Conservation (phyloP, 805 yeast genomes). For the Pichia ethanolica region DNA sequence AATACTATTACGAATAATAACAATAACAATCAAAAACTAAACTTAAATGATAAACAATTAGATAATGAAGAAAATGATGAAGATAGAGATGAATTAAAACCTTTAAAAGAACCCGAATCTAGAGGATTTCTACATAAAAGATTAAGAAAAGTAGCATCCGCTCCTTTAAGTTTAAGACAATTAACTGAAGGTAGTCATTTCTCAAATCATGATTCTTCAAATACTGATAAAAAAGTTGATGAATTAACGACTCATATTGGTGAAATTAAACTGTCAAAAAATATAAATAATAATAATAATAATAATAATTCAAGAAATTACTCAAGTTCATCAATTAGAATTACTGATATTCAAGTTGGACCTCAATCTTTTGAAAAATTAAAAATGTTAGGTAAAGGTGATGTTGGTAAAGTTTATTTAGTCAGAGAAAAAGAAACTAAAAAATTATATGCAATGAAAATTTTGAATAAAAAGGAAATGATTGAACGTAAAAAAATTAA, state of each 20-base stretch:
- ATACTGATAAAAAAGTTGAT: conserved; percentile 3
- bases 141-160: conserved; percentile 75
- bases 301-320: conserved; percentile 50
- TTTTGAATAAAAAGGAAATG: conserved; percentile 86
- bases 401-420: conserved; percentile 92
- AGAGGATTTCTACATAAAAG: conserved; percentile 29
- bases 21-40: too few relatives aligned
- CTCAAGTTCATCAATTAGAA: conserved; percentile 66
- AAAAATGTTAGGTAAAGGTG: conserved; percentile 90
- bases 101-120: conserved; percentile 9
- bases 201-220: not conserved
- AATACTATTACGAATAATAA: too few relatives aligned
- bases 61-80: conserved; percentile 8
- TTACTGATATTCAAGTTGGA: conserved; percentile 71
- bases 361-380: conserved; percentile 86
- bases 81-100: conserved; percentile 10
- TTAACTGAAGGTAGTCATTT: conserved; percentile 16
- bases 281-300: conserved; percentile 32
- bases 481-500: conserved; percentile 90
- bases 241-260: conserved; percentile 31
- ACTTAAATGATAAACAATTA: not conserved
- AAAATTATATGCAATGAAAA: conserved; percentile 86
- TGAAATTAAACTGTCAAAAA: conserved; percentile 26
- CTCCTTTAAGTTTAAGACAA: conserved; percentile 55
- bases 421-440: conserved; percentile 76